Evolutionary conservation across 345 rosid species (phyloP), one percentile per base, ranked within the genome.

Genomic region (Psidium friedrichsthalianum): DNA sequence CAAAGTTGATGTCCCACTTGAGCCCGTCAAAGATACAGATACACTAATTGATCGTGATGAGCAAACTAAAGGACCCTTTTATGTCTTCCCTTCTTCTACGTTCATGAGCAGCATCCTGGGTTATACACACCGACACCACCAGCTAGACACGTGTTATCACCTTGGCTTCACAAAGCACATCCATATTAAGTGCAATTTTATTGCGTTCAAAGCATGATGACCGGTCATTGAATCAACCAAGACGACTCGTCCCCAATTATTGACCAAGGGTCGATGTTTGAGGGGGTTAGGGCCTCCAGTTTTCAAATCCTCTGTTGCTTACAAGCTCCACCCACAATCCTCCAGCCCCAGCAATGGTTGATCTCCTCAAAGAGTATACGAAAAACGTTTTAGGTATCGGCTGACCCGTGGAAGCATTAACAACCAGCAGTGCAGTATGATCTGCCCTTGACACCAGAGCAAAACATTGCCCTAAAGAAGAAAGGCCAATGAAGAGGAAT

Each of bases 251-350:
- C 87, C 44, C 99, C 99, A 82, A 97, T 94, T 51, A 91, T 90
- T 49, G 94, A 90, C 99, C 99, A 97, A 24, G 98, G 99, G 87
- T 89, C 92, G 11, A 97, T 96, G 88, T 94, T 94, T 85, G 99
- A 97, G 20, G 99, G 99, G 36, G 61, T 84, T 94, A 74, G 90
- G 93, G 18, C 99, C 99, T 61, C 99, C 99, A 88, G 99, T 98
- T 95, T 97, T n/a, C 99, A 91, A 96, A 97, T 85, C 99, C 99
- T 91, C 97, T 88, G 90, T 97, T 97, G 92, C 90, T 92, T 76
- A 97, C 98, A 87, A 97, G 99, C 90, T 97, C 99, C 11, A 93
- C 96, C 99, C 98, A 97, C 88, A 96, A 85, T 64, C 99, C 99
- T 90, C 99, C 99, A 40, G 99, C 94, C 85, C 99, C 99, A 51